Evolutionary conservation across 805 yeast species (phyloP).

Genomic region (Wickerhamomyces tratensis): DNA sequence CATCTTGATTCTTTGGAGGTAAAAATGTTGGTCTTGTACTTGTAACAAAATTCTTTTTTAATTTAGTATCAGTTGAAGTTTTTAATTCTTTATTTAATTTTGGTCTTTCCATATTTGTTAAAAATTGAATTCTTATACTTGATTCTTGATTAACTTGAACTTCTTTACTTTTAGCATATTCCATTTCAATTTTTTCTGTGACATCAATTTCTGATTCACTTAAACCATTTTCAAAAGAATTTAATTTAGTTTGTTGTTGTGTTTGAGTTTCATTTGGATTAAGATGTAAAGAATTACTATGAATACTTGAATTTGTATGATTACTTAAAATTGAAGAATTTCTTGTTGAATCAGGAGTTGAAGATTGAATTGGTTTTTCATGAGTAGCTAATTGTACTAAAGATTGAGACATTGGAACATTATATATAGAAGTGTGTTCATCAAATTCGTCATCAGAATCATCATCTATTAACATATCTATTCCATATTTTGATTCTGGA

Average conservation of each 20-base stretch:
- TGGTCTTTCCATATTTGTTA: slow-evolving; percentile 21
- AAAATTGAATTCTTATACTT: slow-evolving; percentile 7
- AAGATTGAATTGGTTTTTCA: slow-evolving; percentile 23
- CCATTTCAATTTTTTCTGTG: slow-evolving; percentile 11
- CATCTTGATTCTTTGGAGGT: slow-evolving; percentile 53
- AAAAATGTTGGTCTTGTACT: slow-evolving; percentile 54
- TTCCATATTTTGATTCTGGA: slow-evolving; percentile 4
- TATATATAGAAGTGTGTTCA: slow-evolving; percentile 42
- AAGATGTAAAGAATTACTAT: slow-evolving; percentile 3
- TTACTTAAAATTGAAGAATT: slow-evolving; percentile 36
- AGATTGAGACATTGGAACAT: slow-evolving; percentile 57
- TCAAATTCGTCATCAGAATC: slow-evolving; percentile 48
- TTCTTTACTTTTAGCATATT: slow-evolving; percentile 20
- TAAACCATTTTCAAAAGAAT: slow-evolving; percentile 8
- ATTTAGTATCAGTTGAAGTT: slow-evolving; percentile 6
- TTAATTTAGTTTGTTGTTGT: not conserved
- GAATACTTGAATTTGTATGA: slow-evolving; percentile 27
- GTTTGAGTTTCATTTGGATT: not conserved
- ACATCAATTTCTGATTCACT: slow-evolving; percentile 26
- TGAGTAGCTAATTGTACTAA: slow-evolving; percentile 28
- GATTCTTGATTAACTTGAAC: slow-evolving; percentile 26
- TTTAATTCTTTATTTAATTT: slow-evolving; percentile 5
- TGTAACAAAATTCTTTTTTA: slow-evolving; percentile 21
- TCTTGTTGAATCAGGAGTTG: slow-evolving; percentile 31
- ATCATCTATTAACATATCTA: slow-evolving; percentile 14